phyloP scores from a whole-genome alignment of 257 asterid genomes.

The Solanum raphanifolium region DNA sequence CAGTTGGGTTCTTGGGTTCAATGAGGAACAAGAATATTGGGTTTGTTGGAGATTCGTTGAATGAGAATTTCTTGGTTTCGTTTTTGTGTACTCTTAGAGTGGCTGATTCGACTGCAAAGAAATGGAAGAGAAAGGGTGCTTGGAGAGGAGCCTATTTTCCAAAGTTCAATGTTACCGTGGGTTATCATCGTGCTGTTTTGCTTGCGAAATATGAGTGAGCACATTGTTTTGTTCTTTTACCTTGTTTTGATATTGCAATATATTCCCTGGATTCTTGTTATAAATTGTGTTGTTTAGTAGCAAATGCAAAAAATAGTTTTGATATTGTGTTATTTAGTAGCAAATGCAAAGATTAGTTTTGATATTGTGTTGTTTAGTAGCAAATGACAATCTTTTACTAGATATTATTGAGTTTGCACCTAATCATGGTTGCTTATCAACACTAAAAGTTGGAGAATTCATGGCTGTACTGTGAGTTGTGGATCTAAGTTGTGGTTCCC shows the following conservation, averaged over 20 bases:
- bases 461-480: background rate
- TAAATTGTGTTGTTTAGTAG: background rate
- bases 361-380: background rate
- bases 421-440: background rate
- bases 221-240: background rate
- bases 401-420: background rate
- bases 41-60: conserved; percentile 90
- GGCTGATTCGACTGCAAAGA: conserved; percentile 71
- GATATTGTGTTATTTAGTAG: background rate
- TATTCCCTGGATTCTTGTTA: background rate
- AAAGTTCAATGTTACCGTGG: conserved; percentile 76
- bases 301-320: background rate
- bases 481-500: background rate
- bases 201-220: conserved; percentile 75
- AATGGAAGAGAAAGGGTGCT: conserved; percentile 96
- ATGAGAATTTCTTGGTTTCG: conserved; percentile 75
- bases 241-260: background rate
- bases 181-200: conserved; percentile 90
- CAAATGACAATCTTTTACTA: background rate
- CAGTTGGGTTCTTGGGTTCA: conserved; percentile 46
- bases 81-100: conserved; percentile 60
- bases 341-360: background rate
- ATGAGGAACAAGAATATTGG: conserved; percentile 83
- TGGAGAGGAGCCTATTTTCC: conserved; percentile 97
- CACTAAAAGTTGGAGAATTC: background rate